Evolutionary conservation across 2,329 filamentous ascomycete species (phyloP).

Genomic region (Boeremia lycopersici): DNA sequence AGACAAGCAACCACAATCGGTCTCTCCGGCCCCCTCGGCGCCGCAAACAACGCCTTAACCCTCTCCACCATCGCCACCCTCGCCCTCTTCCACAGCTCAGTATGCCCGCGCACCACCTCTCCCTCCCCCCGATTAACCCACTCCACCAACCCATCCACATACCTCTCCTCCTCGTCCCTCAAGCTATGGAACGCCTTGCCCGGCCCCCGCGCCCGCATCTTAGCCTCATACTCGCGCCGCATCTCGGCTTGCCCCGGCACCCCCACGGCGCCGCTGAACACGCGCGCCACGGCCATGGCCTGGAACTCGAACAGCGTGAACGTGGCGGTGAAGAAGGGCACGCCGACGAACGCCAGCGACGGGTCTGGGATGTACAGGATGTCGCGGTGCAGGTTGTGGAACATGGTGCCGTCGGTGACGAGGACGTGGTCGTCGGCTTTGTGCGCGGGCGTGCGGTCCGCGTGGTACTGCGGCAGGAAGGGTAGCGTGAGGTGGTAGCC

Average conservation of each 20-base stretch:
- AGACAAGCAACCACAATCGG: neutral
- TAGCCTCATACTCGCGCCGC: constrained; percentile 49
- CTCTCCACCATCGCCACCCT: constrained; percentile 42
- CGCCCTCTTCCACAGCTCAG: constrained; percentile 42
- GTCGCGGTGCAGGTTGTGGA: constrained; percentile 72
- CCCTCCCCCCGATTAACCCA: constrained; percentile 45
- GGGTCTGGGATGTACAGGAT: constrained; percentile 74
- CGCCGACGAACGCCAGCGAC: constrained; percentile 66
- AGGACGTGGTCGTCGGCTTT: constrained; percentile 61
- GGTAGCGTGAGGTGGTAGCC: constrained; percentile 73
- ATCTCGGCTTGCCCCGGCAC: constrained; percentile 56
- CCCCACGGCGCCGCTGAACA: constrained; percentile 58
- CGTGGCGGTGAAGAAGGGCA: constrained; percentile 69
- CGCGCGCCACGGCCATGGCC: constrained; percentile 64
- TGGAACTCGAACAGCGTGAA: constrained; percentile 76
- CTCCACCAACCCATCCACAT: constrained; percentile 48
- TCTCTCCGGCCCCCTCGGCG: neutral
- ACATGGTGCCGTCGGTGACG: constrained; percentile 67
- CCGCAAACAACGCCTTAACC: constrained; percentile 38
- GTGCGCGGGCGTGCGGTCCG: constrained; percentile 51
- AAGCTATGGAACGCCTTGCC: constrained; percentile 55
- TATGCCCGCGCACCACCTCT: constrained; percentile 42
- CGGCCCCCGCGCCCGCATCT: constrained; percentile 47
- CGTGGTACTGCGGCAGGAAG: constrained; percentile 62
- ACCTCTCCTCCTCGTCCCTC: constrained; percentile 46